Percentiles rank a stretch among this genome's conserved stretches.
Conservation (phyloP, 2,329 filamentous ascomycete genomes). For the Purpureocillium takamizusanense region DNA sequence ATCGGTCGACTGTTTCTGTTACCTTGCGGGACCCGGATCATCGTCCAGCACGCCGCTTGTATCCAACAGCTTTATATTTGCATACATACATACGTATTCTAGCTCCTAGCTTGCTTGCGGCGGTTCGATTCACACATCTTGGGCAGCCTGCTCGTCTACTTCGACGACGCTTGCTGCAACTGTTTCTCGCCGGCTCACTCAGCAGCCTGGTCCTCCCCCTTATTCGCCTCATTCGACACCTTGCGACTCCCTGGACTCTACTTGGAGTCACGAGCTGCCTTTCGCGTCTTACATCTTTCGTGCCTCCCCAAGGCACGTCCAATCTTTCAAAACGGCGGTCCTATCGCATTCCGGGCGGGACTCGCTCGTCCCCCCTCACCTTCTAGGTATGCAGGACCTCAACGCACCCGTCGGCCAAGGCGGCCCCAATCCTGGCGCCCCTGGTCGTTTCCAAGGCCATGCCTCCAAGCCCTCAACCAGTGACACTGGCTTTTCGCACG, state of each 20-base stretch:
- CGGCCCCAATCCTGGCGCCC: slow-evolving; percentile 30
- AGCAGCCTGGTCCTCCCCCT: background rate
- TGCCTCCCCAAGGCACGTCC: slow-evolving; percentile 47
- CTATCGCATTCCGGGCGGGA: slow-evolving; percentile 71
- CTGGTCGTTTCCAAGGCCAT: slow-evolving; percentile 59
- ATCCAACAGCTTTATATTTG: too few relatives aligned
- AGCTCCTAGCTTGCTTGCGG: background rate
- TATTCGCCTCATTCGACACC: background rate
- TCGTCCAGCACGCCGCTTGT: background rate
- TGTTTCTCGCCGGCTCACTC: background rate
- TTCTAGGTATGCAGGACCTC: slow-evolving; percentile 87
- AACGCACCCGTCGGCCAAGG: slow-evolving; percentile 48
- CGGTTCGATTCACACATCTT: background rate
- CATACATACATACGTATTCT: background rate
- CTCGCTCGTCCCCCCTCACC: slow-evolving; percentile 77
- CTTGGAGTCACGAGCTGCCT: background rate
- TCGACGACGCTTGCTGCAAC: background rate
- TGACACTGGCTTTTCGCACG: slow-evolving; percentile 86
- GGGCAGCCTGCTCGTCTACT: background rate
- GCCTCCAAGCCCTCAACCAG: slow-evolving; percentile 74
- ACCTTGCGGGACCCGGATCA: background rate
- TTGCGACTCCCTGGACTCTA: background rate
- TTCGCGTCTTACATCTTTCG: slow-evolving; percentile 20
- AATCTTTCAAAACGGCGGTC: slow-evolving; percentile 70
- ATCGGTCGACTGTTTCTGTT: background rate